Evolutionary conservation across 2,329 filamentous ascomycete species (phyloP), one percentile per base, ranked within the genome.

Genomic region (Venturia oleaginea): DNA sequence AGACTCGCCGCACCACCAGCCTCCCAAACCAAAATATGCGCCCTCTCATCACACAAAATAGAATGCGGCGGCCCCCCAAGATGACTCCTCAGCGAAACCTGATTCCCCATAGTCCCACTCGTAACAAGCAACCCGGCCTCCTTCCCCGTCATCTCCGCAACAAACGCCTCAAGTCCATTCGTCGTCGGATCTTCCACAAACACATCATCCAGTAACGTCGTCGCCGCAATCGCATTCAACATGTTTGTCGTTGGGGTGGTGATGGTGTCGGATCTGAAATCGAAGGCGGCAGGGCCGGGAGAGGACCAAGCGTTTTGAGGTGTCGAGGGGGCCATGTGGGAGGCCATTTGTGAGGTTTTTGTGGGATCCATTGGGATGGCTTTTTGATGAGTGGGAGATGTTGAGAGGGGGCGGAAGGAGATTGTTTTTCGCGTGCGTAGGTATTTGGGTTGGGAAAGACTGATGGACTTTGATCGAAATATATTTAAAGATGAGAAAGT

Each of bases 41-140:
- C 84, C 40, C 91, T 84, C 67, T 86, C 80, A 72, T 97, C 92
- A 69, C 89, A 91, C 10, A 97, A 78, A 5, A 97, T 84, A 8
- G 84, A 84, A 73, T 96, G 86, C 0, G 93, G 93, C 17, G 92
- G 92, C 66, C 90, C 88, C 0, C 80, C 83, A 17, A 97, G 81
- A 66, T 94, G 88, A 1, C 89, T 83, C 46, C 92, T 86, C 51
- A 96, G 81, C 0, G 89, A 87, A 22, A 97, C 80, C 74, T 96
- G 92, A 76, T 97, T 97, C 48, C 91, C 92, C 92, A 96, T 96
- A 4, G 92, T 96, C 3, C 93, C 93, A 0, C 90, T 94, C 66
- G 95, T 81, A 64, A 96, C 90, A 63, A 96, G 86, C 4, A 97
- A 80, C 0, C 84, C 89, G 8, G 85, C 86, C 70, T 92, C 87